Evolutionary conservation across 2,329 filamentous ascomycete species (phyloP).

Genomic region (Sarocladium oryzae): DNA sequence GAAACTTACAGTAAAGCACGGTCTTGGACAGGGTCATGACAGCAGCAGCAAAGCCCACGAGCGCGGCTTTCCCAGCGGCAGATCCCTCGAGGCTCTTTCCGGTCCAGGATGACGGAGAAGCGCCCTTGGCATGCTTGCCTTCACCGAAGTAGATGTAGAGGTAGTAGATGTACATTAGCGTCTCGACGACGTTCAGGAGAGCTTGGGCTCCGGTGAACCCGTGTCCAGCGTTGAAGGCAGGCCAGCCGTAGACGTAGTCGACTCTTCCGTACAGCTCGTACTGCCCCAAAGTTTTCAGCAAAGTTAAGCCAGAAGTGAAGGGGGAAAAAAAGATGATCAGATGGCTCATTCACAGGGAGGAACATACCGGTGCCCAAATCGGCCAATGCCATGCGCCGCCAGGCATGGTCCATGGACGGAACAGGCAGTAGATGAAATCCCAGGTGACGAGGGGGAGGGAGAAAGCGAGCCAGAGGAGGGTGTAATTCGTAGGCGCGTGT

Average conservation of each 20-base stretch:
- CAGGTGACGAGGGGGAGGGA: conserved; percentile 74
- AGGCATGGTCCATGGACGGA: conserved; percentile 76
- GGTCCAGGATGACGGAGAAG: neutral
- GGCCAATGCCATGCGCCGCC: conserved; percentile 67
- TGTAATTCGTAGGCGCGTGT: conserved; percentile 39
- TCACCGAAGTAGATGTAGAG: conserved; percentile 27
- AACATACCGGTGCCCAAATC: conserved; percentile 53
- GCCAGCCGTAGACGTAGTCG: conserved; percentile 77
- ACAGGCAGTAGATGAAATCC: conserved; percentile 74
- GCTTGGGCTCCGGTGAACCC: conserved; percentile 77
- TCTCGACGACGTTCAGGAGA: conserved; percentile 62
- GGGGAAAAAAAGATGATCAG: too few species aligned
- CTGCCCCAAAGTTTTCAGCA: too few species aligned
- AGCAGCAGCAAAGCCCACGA: conserved; percentile 45
- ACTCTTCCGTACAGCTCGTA: conserved; percentile 76
- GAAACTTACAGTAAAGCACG: conserved; percentile 48
- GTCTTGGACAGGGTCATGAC: conserved; percentile 59
- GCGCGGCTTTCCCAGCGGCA: conserved; percentile 35
- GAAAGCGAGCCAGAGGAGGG: conserved; percentile 64
- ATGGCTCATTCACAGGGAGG: too few species aligned
- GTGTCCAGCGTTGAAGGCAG: conserved; percentile 58
- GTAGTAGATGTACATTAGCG: conserved; percentile 56
- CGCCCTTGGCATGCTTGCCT: conserved; percentile 11
- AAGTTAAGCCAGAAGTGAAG: too few species aligned
- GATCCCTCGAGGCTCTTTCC: conserved; percentile 33